Evolutionary conservation across 2,329 filamentous ascomycete genomes (phyloP).

Genomic region (Epichloe festucae): DNA sequence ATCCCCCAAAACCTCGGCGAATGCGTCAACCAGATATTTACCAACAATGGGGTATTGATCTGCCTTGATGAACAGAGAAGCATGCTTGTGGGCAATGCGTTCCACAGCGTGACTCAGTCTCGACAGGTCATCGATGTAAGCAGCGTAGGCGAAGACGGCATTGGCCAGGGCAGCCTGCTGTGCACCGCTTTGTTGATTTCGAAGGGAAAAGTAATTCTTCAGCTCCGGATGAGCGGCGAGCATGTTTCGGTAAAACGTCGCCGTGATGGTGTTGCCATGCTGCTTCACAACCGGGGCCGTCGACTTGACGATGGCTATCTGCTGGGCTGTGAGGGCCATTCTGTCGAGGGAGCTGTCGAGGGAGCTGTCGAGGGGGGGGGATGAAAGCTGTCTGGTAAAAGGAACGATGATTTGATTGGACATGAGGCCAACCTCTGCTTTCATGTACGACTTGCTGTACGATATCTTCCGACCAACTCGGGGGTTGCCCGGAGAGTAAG

Average conservation of each 20-base stretch:
- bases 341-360: neutral
- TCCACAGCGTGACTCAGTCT: conserved; percentile 44
- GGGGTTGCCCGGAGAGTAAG: neutral
- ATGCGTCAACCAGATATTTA: conserved; percentile 52
- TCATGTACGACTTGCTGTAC: neutral
- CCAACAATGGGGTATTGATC: conserved; percentile 62
- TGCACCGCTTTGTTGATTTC: conserved; percentile 53
- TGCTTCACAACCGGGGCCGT: conserved; percentile 60
- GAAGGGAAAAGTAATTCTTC: conserved; percentile 56
- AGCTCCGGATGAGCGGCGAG: conserved; percentile 51
- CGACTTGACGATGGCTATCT: conserved; percentile 61
- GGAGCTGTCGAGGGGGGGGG: neutral
- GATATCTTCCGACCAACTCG: too few relatives aligned
- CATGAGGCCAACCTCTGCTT: neutral
- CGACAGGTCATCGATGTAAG: conserved; percentile 56
- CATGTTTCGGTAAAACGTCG: conserved; percentile 58
- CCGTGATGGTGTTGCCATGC: conserved; percentile 58
- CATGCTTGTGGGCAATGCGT: conserved; percentile 67
- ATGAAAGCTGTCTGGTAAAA: neutral
- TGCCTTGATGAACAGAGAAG: conserved; percentile 52
- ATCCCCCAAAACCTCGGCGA: conserved; percentile 53
- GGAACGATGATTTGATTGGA: neutral
- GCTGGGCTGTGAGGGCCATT: conserved; percentile 45
- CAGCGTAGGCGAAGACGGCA: conserved; percentile 59
- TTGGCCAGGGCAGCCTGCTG: conserved; percentile 58